Evolutionary conservation across 2,329 filamentous ascomycete genomes (phyloP).

Genomic region (Talaromyces sp.): DNA sequence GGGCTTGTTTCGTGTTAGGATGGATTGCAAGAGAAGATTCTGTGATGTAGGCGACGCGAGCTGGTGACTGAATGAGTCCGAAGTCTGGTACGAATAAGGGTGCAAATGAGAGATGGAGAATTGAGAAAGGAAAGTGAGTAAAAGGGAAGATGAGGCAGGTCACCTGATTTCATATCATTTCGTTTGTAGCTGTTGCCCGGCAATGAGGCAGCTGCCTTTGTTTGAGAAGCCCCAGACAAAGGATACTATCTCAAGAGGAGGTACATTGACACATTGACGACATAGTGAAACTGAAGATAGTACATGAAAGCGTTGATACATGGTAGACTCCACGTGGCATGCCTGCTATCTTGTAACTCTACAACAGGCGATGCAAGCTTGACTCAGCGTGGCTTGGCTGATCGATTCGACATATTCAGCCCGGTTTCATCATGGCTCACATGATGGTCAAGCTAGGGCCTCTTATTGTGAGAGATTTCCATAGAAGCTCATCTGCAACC

Average conservation of each 20-base stretch:
- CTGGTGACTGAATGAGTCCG: background rate
- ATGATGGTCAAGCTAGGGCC: background rate
- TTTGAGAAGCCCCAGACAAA: background rate
- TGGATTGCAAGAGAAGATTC: background rate
- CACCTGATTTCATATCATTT: slow-evolving; percentile 6
- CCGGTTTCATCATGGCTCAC: background rate
- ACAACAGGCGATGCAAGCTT: background rate
- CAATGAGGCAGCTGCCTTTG: too few relatives aligned
- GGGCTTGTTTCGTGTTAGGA: background rate
- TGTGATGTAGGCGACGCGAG: background rate
- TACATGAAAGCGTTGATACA: background rate
- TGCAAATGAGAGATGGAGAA: background rate
- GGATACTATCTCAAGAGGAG: background rate
- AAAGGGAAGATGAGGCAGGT: background rate
- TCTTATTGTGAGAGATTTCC: too few relatives aligned
- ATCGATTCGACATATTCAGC: background rate
- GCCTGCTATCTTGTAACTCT: background rate
- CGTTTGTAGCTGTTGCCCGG: background rate
- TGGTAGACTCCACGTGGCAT: background rate
- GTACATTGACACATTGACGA: background rate
- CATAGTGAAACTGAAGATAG: background rate
- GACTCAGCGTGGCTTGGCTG: slow-evolving; percentile 5
- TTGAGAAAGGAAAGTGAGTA: background rate
- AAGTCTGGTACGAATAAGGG: background rate
- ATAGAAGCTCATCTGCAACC: background rate